Percentiles rank a stretch among this genome's conserved stretches.
Evolutionary conservation across 805 yeast species (phyloP).

Genomic region (Yarrowia yakushimensis): DNA sequence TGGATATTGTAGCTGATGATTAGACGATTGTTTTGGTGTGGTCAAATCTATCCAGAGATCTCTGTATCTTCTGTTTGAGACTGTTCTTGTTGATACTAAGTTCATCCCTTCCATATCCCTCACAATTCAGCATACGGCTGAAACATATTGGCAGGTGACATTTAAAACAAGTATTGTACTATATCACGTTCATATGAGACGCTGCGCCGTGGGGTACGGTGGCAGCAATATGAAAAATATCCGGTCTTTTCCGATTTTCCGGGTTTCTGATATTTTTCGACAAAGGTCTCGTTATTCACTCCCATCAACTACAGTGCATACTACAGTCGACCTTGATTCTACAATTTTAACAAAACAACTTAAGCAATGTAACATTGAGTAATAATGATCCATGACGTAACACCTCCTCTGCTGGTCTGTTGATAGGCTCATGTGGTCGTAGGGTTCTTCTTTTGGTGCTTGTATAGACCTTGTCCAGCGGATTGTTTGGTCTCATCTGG

Average conservation of each 20-base stretch:
- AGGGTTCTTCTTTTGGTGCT: not conserved
- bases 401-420: not conserved
- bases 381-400: not conserved
- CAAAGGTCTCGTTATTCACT: not conserved
- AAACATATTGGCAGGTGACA: conserved; percentile 13
- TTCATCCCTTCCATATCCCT: not conserved
- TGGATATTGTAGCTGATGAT: not conserved
- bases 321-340: not conserved
- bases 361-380: not conserved
- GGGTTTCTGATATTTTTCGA: no score
- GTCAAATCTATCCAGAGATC: no score
- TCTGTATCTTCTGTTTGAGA: no score
- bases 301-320: not conserved
- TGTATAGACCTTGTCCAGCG: not conserved
- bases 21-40: no score
- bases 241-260: no score
- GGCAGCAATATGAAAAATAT: no score
- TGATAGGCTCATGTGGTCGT: not conserved
- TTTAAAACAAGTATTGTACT: not conserved
- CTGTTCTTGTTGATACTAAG: not conserved
- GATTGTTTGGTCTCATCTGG: not conserved
- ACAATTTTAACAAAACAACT: not conserved
- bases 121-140: not conserved
- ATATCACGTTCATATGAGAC: not conserved
- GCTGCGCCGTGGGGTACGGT: not conserved